Evolutionary conservation across 805 yeast genomes (phyloP).

Genomic region (Ogataea neopini): DNA sequence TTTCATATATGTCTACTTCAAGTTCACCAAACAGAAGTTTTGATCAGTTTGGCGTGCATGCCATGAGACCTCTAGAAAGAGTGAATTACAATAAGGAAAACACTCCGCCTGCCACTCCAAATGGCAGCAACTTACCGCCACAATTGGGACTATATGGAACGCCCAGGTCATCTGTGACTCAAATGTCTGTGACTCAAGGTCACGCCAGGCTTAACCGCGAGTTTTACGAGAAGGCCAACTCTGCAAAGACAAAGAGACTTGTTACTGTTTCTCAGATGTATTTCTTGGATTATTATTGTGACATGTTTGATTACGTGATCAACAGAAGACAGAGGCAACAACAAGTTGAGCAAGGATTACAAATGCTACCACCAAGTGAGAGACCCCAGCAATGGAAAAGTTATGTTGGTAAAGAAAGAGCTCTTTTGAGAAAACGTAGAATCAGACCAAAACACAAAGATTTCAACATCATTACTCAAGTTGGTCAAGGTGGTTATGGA

Average conservation of each 20-base stretch:
- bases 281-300: slow-evolving; percentile 94
- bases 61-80: slow-evolving; percentile 27
- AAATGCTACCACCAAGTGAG: slow-evolving; percentile 35
- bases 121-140: slow-evolving; percentile 22
- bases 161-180: slow-evolving; percentile 26
- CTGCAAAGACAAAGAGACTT: slow-evolving; percentile 77
- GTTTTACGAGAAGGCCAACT: slow-evolving; percentile 58
- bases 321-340: slow-evolving; percentile 80
- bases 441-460: slow-evolving; percentile 92
- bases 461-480: slow-evolving; percentile 95
- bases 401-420: slow-evolving; percentile 82
- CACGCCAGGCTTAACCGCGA: slow-evolving; percentile 38
- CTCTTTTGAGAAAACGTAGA: slow-evolving; percentile 82
- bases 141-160: slow-evolving; percentile 23
- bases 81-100: slow-evolving; percentile 46
- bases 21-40: slow-evolving; percentile 34
- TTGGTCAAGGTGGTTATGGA: slow-evolving; percentile 99
- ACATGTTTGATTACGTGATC: slow-evolving; percentile 89
- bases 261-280: slow-evolving; percentile 93
- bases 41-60: slow-evolving; percentile 25
- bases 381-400: slow-evolving; percentile 68
- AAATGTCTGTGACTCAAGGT: slow-evolving; percentile 25
- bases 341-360: slow-evolving; percentile 61
- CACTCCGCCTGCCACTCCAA: slow-evolving; percentile 36
- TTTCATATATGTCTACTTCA: slow-evolving; percentile 32